Base-by-base conservation (phyloP, 805 yeast species). In the Hanseniaspora mollemarum region DNA sequence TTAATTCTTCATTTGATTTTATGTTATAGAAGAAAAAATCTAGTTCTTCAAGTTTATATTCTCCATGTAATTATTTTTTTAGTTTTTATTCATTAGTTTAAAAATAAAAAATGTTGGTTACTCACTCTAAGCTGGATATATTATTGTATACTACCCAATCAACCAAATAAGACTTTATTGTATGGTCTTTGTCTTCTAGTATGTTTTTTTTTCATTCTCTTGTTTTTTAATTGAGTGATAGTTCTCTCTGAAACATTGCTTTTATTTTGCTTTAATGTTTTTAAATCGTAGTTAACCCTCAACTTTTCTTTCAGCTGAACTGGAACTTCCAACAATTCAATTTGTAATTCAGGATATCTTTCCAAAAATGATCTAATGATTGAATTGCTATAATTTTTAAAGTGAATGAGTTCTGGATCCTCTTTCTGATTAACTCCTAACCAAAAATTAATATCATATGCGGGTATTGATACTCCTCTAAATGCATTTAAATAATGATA, bases 381-480 rank as follows among this genome's bases (percentile, higher is more conserved):
- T 8, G 24, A 21, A 5, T 37, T 29, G 13, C 35, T 31, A 26
- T 22, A 46, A 2, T 3, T 16, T 25, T 46, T 22, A 21, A 36
- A 46, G 21, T 46, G 51, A 2, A 18, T 22, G 3, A 46, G 15
- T 1, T 32, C 18, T 12, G 44, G 44, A 18, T 46, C 51, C 18
- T 19, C 29, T 21, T 38, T 19, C 31, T 18, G 22, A 24, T 46
- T 39, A 10, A 46, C 44, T 4, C 51, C 51, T n/a, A 46, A 15
- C 51, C 51, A 46, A 26, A 46, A 46, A 16, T 35, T 31, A 8
- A 46, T 39, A 24, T 46, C 51, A 39, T 22, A 46, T 13, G 43
- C 40, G 5, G 51, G 51, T 16, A 46, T 16, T 2, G 42, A 26
- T 9, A 39, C 25, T 5, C 51, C 44, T 25, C 35, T 46, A 9